phyloP scores from a whole-genome alignment of 2,329 filamentous ascomycete genomes.

The Epichloe scottii region DNA sequence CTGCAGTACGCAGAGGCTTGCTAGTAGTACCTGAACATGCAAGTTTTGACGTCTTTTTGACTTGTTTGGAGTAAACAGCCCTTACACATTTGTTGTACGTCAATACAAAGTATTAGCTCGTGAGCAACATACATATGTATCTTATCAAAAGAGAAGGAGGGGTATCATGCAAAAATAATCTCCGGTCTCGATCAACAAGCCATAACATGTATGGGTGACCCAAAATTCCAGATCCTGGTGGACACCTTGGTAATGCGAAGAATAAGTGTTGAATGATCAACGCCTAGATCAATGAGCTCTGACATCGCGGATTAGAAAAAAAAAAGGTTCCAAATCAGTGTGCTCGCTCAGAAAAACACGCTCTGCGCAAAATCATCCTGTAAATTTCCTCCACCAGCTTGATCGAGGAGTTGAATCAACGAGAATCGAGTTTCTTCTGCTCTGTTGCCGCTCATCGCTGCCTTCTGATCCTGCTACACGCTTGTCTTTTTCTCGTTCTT shows the following conservation, averaged over 20 bases:
- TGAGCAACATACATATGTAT: not conserved
- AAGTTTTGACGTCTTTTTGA: too few species aligned
- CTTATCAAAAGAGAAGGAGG: not conserved
- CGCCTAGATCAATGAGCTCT: not conserved
- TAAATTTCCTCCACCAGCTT: slow-evolving; percentile 49
- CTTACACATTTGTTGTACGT: too few species aligned
- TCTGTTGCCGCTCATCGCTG: slow-evolving; percentile 31
- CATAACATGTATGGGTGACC: not conserved
- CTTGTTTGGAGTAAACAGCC: too few species aligned
- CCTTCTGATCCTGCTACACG: slow-evolving; percentile 26
- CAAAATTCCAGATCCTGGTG: not conserved
- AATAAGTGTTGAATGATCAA: not conserved
- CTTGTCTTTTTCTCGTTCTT: slow-evolving; percentile 25
- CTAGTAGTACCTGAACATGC: too few species aligned
- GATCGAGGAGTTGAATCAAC: slow-evolving; percentile 37
- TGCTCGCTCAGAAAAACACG: slow-evolving; percentile 1
- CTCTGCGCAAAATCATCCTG: slow-evolving; percentile 19
- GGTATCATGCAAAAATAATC: slow-evolving; percentile 2
- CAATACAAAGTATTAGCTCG: too few species aligned
- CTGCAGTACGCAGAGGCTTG: too few species aligned
- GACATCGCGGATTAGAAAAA: not conserved
- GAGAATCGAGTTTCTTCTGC: slow-evolving; percentile 27
- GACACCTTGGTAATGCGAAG: not conserved
- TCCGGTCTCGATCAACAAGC: not conserved
- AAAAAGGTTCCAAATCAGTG: not conserved